phyloP scores from a whole-genome alignment of 2,329 filamentous ascomycete genomes.

The Lecanicillium sp. region DNA sequence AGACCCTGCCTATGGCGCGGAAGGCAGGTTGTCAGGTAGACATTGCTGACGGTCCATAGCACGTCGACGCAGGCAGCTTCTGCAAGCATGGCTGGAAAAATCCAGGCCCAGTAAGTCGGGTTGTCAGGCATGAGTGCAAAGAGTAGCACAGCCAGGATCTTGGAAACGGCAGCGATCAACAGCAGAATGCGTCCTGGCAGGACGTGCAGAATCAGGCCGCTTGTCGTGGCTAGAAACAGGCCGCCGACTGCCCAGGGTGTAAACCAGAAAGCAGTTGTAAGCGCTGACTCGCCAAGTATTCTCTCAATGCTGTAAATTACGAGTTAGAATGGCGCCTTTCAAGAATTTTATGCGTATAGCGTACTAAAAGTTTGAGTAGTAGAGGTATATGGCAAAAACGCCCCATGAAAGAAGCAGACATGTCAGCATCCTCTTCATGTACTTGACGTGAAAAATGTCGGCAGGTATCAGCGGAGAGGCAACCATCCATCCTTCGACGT shows the following conservation, averaged over 20 bases:
- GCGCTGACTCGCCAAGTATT: slow-evolving; percentile 41
- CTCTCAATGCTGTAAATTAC: slow-evolving; percentile 36
- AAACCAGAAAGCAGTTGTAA: slow-evolving; percentile 52
- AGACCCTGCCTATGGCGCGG: slow-evolving; percentile 53
- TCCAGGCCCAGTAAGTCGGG: slow-evolving; percentile 54
- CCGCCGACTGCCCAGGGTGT: slow-evolving; percentile 52
- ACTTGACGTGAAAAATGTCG: slow-evolving; percentile 54
- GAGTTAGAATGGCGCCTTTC: too few relatives aligned
- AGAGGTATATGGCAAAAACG: slow-evolving; percentile 53
- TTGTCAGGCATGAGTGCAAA: slow-evolving; percentile 48
- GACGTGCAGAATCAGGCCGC: slow-evolving; percentile 48
- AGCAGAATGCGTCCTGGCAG: slow-evolving; percentile 46
- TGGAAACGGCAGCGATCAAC: slow-evolving; percentile 42
- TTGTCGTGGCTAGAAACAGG: slow-evolving; percentile 43
- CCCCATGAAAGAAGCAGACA: slow-evolving; percentile 43
- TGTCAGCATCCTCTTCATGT: slow-evolving; percentile 49
- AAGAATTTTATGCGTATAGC: slow-evolving; percentile 13
- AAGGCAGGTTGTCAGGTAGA: slow-evolving; percentile 59
- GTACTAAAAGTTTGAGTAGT: slow-evolving; percentile 59
- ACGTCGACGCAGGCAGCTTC: slow-evolving; percentile 59
- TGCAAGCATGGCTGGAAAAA: slow-evolving; percentile 53
- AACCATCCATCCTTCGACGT: slow-evolving; percentile 58
- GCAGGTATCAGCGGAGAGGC: slow-evolving; percentile 53
- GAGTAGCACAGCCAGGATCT: slow-evolving; percentile 41
- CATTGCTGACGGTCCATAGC: slow-evolving; percentile 57